Percentiles rank a stretch among this genome's conserved stretches.
Conservation (phyloP, 768 basidiomycete genomes). For the Mycena crocata region DNA sequence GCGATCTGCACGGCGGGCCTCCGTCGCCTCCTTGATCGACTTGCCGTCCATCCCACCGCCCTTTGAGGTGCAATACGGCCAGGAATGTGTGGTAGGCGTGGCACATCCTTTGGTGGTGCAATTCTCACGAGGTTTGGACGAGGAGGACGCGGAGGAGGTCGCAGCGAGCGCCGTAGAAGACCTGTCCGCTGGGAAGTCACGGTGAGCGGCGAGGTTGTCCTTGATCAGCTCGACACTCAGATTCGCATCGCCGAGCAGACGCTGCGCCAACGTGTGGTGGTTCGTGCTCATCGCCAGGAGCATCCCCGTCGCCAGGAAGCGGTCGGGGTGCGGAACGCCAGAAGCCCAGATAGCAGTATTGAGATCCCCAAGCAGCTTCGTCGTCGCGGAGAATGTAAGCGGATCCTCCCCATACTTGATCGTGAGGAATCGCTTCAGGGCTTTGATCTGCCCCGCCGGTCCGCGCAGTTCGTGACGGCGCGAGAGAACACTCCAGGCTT, state of each 20-base stretch:
- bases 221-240: background rate
- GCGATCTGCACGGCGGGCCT: background rate
- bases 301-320: background rate
- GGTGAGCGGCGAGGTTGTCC: background rate
- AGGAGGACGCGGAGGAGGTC: no score
- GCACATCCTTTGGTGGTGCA: background rate
- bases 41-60: conserved; percentile 11
- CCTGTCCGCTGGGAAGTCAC: background rate
- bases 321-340: background rate
- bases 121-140: background rate
- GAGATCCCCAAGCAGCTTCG: background rate
- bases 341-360: background rate
- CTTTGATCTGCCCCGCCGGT: background rate
- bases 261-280: background rate
- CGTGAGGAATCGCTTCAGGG: background rate
- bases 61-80: conserved; percentile 1
- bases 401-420: background rate
- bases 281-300: background rate
- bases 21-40: background rate
- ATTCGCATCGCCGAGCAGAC: background rate
- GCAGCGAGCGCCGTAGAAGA: background rate
- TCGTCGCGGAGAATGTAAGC: background rate
- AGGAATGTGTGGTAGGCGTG: background rate
- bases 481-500: background rate
- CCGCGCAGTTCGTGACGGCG: background rate